Evolutionary conservation across 164 flowering plant species (phyloP), one percentile per base, ranked within the genome.

Genomic region (Echeveria elegans): DNA sequence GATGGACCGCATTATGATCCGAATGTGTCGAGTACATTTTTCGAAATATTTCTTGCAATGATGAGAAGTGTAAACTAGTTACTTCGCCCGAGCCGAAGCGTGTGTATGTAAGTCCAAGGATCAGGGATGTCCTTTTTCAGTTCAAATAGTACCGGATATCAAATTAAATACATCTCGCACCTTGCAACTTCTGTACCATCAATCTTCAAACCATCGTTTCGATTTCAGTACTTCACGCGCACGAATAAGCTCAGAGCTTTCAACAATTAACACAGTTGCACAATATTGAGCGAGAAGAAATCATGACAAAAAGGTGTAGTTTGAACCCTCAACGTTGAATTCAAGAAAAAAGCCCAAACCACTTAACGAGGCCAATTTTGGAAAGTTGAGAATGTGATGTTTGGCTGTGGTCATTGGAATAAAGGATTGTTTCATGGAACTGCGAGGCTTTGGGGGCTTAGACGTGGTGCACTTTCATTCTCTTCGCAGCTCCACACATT

Each of bases 381-480:
- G 73, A 64, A 43, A 32, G 89, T 85, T 26, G 89, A 91, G 79
- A 80, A 87, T 63, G 85, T 94, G 47, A 89, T 94, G 97, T 91
- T 94, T 66, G 99, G 99, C 0, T 89, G 96, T 68, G 99, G 99
- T 9, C 99, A 94, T 72, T 89, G 97, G 99, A 94, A 94, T 68
- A 76, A 93, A 36, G 99, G 97, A 12, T 80, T 91, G 6, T 94
- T 94, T 62, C 97, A 88, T 69, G 99, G 99, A 1, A 96, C 99
- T 7, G 89, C 96, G 4, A 97, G 99, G 0, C 72, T 94, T 70
- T 71, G 91, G 37, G 99, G 97, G 1, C 80, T 94, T 0, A 97
- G 99, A 16, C 73, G 93, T 36, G 99, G 99, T 14, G 89, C 97
- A 0, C 79, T 94, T 38, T 94, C 99, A 0, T 91, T 94, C 69